Base-by-base conservation (phyloP, 2,329 filamentous ascomycete species). In the Fusarium decemcellulare region DNA sequence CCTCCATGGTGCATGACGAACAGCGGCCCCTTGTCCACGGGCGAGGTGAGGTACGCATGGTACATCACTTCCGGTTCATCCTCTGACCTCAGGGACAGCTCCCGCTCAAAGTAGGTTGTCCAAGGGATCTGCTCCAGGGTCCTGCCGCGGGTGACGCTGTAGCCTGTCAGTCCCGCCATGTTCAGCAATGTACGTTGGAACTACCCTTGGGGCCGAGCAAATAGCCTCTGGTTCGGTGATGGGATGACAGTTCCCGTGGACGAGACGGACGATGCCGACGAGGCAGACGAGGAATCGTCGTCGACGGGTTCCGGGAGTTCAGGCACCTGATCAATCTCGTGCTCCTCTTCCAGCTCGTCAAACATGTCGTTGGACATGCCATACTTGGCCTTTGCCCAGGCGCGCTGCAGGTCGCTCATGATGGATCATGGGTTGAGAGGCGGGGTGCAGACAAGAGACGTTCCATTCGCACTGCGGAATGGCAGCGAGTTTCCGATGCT, bases 1-100 rank as follows among this genome's bases (percentile, higher is more conserved):
- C 93, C 96, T 40, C 96, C 96, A 81, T 99, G 96, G 77, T 99
- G 96, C 81, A 93, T 93, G 63, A 98, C 92, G 79, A 99, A 95
- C 6, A 99, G 84, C 0, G 95, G 94, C 0, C 92, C 93, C 65
- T 87, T 87, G 39, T 87, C 90, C 43, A 87, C 86, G 9, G 95
- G 95, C 1, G 94, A 94, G 18, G 90, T 97, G 44, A 98, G 85
- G 79, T 98, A 98, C 61, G 89, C 93, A 83, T 99, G 96, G 76
- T 95, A 92, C 54, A 85, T 88, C 43, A 93, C 87, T 23, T 82
- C 71, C 12, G 78, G 75, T 11, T 79, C 78, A 37, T 80, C 74
- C 50, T 81, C 78, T 54, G 84, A 82, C 61, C 87, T 84, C 53
- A 98, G 85, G 74, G 90, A 94, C 59, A 98, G 85, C 78, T 98